Percentiles rank a stretch among this genome's conserved stretches.
These are phyloP conservation scores for Magnusiomyces fungicola DNA, from an alignment of 1,139 yeast species.

Conservation along the genomic window DNA sequence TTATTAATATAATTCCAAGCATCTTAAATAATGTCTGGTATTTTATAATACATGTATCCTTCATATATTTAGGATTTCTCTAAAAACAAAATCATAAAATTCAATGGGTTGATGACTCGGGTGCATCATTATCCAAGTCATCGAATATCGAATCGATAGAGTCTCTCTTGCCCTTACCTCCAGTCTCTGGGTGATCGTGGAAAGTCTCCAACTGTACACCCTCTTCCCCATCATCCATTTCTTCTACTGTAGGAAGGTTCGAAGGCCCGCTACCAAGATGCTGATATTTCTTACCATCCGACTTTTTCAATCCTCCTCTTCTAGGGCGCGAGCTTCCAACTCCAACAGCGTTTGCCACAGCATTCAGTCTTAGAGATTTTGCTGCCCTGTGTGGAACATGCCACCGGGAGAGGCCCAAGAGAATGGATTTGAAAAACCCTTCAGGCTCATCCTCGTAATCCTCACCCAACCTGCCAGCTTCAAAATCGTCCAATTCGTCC, in stretches of 20 bases:
- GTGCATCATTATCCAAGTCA: conserved; percentile 7
- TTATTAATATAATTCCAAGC: no score
- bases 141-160: conserved; percentile 8
- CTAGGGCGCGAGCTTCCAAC: not conserved
- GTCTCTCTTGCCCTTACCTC: conserved; percentile 4
- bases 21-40: no score
- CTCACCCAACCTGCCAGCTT: conserved; percentile 8
- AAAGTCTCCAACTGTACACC: not conserved
- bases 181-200: not conserved
- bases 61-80: no score
- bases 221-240: no score
- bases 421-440: conserved; percentile 9
- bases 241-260: no score
- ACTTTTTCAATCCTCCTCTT: conserved; percentile 3
- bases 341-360: not conserved
- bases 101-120: no score
- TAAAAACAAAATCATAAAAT: no score
- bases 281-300: no score
- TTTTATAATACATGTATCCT: no score
- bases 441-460: conserved; percentile 8
- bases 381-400: conserved; percentile 5
- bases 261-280: no score
- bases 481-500: conserved; percentile 12
- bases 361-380: not conserved
- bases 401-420: conserved; percentile 15